Evolutionary conservation across 495 filamentous ascomycete genomes (phyloP).

Genomic region (Neurospora sublineolata): DNA sequence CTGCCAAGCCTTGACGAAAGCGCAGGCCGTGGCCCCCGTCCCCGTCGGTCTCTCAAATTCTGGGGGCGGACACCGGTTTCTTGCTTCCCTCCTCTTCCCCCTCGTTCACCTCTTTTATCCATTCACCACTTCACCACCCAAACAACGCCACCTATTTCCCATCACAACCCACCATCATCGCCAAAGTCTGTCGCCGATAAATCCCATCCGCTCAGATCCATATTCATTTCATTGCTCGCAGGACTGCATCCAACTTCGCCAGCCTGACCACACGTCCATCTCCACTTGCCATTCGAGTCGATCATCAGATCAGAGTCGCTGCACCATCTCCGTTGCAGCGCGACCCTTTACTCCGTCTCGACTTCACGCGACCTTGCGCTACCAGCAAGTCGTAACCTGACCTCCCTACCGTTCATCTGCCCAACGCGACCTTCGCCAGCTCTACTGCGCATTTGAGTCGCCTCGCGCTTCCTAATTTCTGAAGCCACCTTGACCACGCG

Average conservation of each 20-base stretch:
- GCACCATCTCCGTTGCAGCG: neutral
- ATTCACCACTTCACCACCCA: neutral
- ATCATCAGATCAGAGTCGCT: slow-evolving; percentile 1
- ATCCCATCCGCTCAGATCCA: slow-evolving; percentile 7
- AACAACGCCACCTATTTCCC: slow-evolving; percentile 4
- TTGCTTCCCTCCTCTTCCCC: neutral
- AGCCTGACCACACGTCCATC: slow-evolving; percentile 13
- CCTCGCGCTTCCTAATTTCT: neutral
- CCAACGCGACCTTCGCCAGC: slow-evolving; percentile 2
- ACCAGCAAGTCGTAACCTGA: slow-evolving; percentile 2
- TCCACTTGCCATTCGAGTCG: slow-evolving; percentile 4
- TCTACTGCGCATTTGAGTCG: neutral
- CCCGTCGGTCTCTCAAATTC: neutral
- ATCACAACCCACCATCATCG: slow-evolving; percentile 9
- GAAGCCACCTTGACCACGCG: neutral
- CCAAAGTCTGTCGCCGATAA: slow-evolving; percentile 6
- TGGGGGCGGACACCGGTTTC: neutral
- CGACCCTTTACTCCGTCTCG: slow-evolving; percentile 4
- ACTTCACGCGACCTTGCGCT: slow-evolving; percentile 9
- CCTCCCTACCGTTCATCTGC: slow-evolving; percentile 1
- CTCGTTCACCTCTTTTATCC: neutral
- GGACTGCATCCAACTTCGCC: slow-evolving; percentile 35
- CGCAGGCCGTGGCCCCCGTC: neutral
- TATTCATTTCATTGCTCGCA: slow-evolving; percentile 13
- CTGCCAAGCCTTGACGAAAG: neutral